These are phyloP conservation scores for Pythium apleroticum DNA, from an alignment of 352 stramenopile species.

Conservation along the genomic window DNA sequence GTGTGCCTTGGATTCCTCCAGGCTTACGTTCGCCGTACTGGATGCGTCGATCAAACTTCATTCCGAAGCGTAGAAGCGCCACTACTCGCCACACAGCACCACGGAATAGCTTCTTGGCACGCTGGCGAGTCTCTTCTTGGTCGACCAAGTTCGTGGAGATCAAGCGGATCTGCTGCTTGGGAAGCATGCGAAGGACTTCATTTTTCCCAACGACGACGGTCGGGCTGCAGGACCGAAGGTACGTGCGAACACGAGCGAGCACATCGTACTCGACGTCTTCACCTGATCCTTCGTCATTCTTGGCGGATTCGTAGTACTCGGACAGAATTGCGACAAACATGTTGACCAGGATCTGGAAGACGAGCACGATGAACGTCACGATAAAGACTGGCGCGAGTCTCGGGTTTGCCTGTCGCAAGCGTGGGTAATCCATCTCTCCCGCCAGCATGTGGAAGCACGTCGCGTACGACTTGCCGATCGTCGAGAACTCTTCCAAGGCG, in stretches of 20 bases:
- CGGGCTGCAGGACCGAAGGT: slow-evolving; percentile 68
- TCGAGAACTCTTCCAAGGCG: slow-evolving; percentile 81
- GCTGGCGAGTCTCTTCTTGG: slow-evolving; percentile 80
- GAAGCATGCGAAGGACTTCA: slow-evolving; percentile 72
- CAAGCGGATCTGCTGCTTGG: slow-evolving; percentile 72
- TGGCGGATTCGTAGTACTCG: slow-evolving; percentile 85
- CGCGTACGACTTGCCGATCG: slow-evolving; percentile 75
- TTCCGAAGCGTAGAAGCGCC: slow-evolving; percentile 79
- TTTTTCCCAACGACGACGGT: slow-evolving; percentile 80
- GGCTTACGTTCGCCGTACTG: slow-evolving; percentile 67
- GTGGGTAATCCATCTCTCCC: slow-evolving; percentile 79
- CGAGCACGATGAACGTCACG: slow-evolving; percentile 81
- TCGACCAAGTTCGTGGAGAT: slow-evolving; percentile 89
- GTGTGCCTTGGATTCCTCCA: slow-evolving; percentile 17
- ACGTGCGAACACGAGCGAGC: slow-evolving; percentile 73
- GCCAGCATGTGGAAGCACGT: slow-evolving; percentile 89
- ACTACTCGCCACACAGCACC: slow-evolving; percentile 87
- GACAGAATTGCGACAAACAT: slow-evolving; percentile 91
- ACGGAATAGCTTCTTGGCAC: slow-evolving; percentile 79
- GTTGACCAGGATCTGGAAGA: slow-evolving; percentile 88
- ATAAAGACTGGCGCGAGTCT: slow-evolving; percentile 80
- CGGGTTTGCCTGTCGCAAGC: slow-evolving; percentile 77
- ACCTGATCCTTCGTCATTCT: slow-evolving; percentile 67
- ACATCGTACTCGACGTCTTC: slow-evolving; percentile 89
- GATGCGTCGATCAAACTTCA: slow-evolving; percentile 87